Evolutionary conservation across 2,329 filamentous ascomycete genomes (phyloP).

Genomic region (Pestalotiopsis sp.): DNA sequence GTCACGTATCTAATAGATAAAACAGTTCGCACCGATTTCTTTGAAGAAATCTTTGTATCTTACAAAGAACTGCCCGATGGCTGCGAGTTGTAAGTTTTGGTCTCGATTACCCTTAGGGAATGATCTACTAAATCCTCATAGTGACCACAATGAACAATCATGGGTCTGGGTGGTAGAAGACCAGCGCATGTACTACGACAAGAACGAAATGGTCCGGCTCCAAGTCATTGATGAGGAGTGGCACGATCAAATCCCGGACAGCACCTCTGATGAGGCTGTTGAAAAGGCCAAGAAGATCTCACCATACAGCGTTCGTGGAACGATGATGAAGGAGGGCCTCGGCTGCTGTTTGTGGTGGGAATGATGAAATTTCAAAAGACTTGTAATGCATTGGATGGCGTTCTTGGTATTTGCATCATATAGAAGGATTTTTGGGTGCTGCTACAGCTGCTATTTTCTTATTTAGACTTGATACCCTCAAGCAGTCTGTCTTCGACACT

Average conservation of each 20-base stretch:
- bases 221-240: slow-evolving; percentile 86
- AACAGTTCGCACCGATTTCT: slow-evolving; percentile 84
- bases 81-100: slow-evolving; percentile 69
- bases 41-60: slow-evolving; percentile 86
- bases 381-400: slow-evolving; percentile 4
- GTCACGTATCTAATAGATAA: slow-evolving; percentile 14
- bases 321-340: slow-evolving; percentile 65
- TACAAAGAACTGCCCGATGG: slow-evolving; percentile 74
- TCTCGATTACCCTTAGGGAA: background rate
- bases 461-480: slow-evolving; percentile 49
- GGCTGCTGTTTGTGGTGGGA: slow-evolving; percentile 70
- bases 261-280: slow-evolving; percentile 61
- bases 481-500: slow-evolving; percentile 85
- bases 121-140: slow-evolving; percentile 33
- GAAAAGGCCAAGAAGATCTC: slow-evolving; percentile 60
- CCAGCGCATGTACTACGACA: slow-evolving; percentile 82
- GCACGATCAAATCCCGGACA: slow-evolving; percentile 82
- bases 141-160: slow-evolving; percentile 73
- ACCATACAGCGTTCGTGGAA: slow-evolving; percentile 71
- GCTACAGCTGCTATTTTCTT: slow-evolving; percentile 16
- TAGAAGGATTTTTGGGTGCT: slow-evolving; percentile 3
- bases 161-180: slow-evolving; percentile 85
- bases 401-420: slow-evolving; percentile 11
- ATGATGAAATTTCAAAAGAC: background rate
- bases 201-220: slow-evolving; percentile 85